Percentiles rank a stretch among this genome's conserved stretches.
phyloP scores from a whole-genome alignment of 257 asterid genomes.

The Osmanthus fragrans region DNA sequence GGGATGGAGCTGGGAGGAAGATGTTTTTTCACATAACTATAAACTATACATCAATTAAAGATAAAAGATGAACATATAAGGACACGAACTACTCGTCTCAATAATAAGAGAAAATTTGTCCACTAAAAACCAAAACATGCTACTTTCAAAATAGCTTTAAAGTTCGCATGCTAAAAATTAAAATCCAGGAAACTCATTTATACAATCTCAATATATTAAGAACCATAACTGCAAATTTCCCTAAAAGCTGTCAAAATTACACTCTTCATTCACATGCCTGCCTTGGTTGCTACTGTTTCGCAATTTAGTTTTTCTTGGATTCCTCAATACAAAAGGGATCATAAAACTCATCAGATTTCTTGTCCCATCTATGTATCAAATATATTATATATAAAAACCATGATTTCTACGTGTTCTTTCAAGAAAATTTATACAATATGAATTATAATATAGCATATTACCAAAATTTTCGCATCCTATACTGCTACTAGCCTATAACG shows the following conservation, averaged over 20 bases:
- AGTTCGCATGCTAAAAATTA: not conserved
- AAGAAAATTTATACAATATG: not conserved
- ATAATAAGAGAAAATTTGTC: not conserved
- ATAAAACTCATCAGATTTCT: conserved; percentile 24
- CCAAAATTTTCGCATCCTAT: not conserved
- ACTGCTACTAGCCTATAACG: not conserved
- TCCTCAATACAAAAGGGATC: conserved; percentile 28
- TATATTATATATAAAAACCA: not conserved
- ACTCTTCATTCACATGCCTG: not conserved
- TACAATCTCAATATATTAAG: not conserved
- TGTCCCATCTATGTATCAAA: not conserved
- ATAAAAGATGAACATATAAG: no score
- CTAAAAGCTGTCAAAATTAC: not conserved
- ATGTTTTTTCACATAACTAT: no score
- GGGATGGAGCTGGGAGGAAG: no score
- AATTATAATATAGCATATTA: no score
- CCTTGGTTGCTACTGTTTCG: not conserved
- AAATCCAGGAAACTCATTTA: no score
- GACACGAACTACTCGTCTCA: no score
- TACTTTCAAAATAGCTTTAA: no score
- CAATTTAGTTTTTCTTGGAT: conserved; percentile 25
- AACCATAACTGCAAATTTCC: not conserved
- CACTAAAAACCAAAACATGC: not conserved
- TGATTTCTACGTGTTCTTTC: not conserved
- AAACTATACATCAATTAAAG: no score